Base-by-base conservation (phyloP, 495 filamentous ascomycete genomes). In the Neurospora intermedia region DNA sequence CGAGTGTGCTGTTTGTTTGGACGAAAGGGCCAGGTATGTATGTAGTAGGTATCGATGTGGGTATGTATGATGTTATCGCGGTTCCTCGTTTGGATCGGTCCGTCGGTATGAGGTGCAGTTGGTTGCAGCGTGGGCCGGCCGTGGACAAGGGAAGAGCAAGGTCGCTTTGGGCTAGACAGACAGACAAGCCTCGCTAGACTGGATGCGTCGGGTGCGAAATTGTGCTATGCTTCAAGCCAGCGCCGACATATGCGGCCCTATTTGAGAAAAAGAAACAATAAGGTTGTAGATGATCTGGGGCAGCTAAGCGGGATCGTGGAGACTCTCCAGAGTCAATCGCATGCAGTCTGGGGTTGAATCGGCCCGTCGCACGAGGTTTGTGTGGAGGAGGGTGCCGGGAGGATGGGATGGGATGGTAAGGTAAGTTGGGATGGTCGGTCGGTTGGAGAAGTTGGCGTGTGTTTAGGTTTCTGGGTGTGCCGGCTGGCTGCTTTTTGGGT, bases 271-370 rank as follows among this genome's bases (percentile, higher is more conserved):
- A 72, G 70, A 76, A 69, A 46, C 73, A 77, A 74, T 45, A 43
- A 70, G 39, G n/a, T 72, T 46, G 39, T 46, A 75, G 74, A 75
- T 62, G 75, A 72, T 62, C 62, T 71, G 73, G 73, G 73, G 74
- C 70, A 72, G 66, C 42, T 69, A 71, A 75, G 75, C 73, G 74
- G 40, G 74, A 77, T 78, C 78, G 79, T 80, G 79, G 78, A 73
- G 79, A 77, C 78, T 81, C 75, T 76, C 75, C 76, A 76, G 72
- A 73, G 48, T 80, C 76, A 77, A 77, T 77, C 70, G 74, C 73
- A 72, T 9, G 74, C 46, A 69, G 73, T 75, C 76, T 78, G 75
- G 78, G 78, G 79, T 77, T 72, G 71, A 78, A 78, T 81, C 79
- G 79, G 79, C 74, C 78, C 78, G 79, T 78, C 71, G 66, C 73